Percentiles rank a stretch among this genome's conserved stretches.
These are phyloP conservation scores for Pseudonectria buxi DNA, from an alignment of 2,329 filamentous ascomycete genomes.

Conservation along the genomic window DNA sequence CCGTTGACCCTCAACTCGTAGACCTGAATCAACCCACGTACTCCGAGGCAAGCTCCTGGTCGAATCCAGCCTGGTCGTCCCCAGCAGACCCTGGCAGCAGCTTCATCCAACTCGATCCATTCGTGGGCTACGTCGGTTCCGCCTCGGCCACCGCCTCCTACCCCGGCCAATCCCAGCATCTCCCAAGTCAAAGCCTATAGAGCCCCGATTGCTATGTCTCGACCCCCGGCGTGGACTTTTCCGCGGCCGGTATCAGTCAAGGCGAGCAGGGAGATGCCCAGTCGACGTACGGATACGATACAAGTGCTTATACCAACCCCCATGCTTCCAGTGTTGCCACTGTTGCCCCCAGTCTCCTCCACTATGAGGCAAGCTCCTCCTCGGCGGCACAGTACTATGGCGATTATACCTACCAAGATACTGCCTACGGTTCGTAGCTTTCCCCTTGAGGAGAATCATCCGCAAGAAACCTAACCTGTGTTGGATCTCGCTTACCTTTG, in stretches of 20 bases:
- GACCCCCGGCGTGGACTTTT: constrained; percentile 6
- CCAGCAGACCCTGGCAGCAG: too few species aligned
- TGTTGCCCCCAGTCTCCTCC: constrained; percentile 12
- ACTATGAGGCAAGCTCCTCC: background rate
- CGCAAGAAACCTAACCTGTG: too few species aligned
- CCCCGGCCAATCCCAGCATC: constrained; percentile 6
- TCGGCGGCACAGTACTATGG: constrained; percentile 1
- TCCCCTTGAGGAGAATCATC: too few species aligned
- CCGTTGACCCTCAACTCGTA: too few species aligned
- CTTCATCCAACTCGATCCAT: too few species aligned
- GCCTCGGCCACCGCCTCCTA: background rate
- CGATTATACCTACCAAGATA: constrained; percentile 9
- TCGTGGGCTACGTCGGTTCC: background rate
- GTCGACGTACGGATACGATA: background rate
- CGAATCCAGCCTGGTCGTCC: too few species aligned
- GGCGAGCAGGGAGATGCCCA: constrained; percentile 9
- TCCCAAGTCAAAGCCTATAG: constrained; percentile 17
- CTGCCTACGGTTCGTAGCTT: too few species aligned
- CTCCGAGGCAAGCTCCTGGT: too few species aligned
- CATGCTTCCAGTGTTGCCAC: constrained; percentile 6
- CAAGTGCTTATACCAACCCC: too few species aligned
- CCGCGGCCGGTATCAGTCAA: constrained; percentile 5
- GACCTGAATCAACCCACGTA: too few species aligned
- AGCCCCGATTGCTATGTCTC: constrained; percentile 7
- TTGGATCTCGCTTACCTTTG: constrained; percentile 8